Evolutionary conservation across 352 stramenopile species (phyloP).

Genomic region (Phytopythium chamaehyphon): DNA sequence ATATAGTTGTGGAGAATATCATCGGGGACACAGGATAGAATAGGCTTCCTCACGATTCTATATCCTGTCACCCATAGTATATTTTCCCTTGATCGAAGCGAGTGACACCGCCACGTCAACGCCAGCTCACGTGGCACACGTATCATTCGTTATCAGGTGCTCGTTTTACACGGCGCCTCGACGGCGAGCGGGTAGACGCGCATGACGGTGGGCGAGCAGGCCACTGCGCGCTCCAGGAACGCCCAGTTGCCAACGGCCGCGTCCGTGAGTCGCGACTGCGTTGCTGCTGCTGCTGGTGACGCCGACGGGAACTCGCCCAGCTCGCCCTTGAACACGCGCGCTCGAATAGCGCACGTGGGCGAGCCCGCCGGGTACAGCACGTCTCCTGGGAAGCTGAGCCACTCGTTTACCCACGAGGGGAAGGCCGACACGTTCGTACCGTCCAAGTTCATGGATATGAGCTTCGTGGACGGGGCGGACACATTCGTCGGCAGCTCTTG

Average conservation of each 20-base stretch:
- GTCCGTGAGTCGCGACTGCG: not conserved
- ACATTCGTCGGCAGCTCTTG: conserved; percentile 15
- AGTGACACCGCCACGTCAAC: too few species aligned
- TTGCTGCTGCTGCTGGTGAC: not conserved
- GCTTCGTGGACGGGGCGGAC: not conserved
- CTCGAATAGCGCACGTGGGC: conserved; percentile 13
- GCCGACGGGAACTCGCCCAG: conserved; percentile 5
- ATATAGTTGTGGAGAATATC: too few species aligned
- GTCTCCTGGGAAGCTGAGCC: conserved; percentile 11
- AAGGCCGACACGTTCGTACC: conserved; percentile 19
- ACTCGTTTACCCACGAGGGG: conserved; percentile 18
- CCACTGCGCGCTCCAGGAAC: not conserved
- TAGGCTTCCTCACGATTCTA: too few species aligned
- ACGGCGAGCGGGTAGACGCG: not conserved
- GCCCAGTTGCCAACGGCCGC: not conserved
- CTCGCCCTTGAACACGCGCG: conserved; percentile 10
- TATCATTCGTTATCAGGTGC: too few species aligned
- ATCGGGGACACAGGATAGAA: too few species aligned
- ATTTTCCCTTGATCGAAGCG: too few species aligned
- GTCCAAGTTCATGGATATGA: conserved; percentile 13
- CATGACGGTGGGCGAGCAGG: not conserved
- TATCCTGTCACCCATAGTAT: too few species aligned
- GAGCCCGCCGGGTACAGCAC: conserved; percentile 5
- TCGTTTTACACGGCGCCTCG: too few species aligned
- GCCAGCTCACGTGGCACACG: too few species aligned